Conservation (phyloP, 768 basidiomycete species). For the Ramaria rubella region DNA sequence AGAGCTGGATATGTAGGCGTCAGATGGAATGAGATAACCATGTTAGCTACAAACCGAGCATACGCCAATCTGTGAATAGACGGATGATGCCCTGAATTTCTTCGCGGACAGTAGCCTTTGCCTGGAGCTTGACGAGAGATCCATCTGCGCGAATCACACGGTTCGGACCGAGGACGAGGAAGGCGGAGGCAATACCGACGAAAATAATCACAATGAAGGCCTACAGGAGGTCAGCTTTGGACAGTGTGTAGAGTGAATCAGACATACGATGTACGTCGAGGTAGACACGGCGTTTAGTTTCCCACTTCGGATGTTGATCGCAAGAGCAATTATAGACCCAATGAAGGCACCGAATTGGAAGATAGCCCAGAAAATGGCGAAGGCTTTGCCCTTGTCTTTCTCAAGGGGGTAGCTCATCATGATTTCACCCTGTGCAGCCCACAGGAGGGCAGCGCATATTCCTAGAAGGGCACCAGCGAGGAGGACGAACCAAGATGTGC, state of each 20-base stretch:
- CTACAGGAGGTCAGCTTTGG: slow-evolving; percentile 12
- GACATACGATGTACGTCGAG: slow-evolving; percentile 33
- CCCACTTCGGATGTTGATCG: slow-evolving; percentile 33
- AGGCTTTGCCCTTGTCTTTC: slow-evolving; percentile 47
- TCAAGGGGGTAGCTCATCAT: slow-evolving; percentile 55
- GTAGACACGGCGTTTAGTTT: slow-evolving; percentile 31
- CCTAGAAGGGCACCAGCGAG: slow-evolving; percentile 46
- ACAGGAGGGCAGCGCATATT: slow-evolving; percentile 43
- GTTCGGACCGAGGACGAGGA: slow-evolving; percentile 33
- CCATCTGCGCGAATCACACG: slow-evolving; percentile 35
- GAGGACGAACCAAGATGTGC: slow-evolving; percentile 39
- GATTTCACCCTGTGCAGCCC: slow-evolving; percentile 46
- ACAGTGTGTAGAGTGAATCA: neutral
- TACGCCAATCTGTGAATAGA: slow-evolving; percentile 36
- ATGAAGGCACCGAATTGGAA: slow-evolving; percentile 40
- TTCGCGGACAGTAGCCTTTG: slow-evolving; percentile 19
- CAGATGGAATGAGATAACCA: neutral
- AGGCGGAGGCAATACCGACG: slow-evolving; percentile 29
- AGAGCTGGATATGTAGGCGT: slow-evolving; percentile 31
- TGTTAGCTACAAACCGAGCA: slow-evolving; percentile 19
- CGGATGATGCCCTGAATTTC: slow-evolving; percentile 19
- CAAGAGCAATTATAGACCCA: slow-evolving; percentile 38
- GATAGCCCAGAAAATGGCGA: slow-evolving; percentile 48
- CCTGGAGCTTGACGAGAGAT: slow-evolving; percentile 32
- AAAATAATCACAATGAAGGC: slow-evolving; percentile 42